phyloP scores from a whole-genome alignment of 2,329 filamentous ascomycete species.

The Aureobasidium zeae region DNA sequence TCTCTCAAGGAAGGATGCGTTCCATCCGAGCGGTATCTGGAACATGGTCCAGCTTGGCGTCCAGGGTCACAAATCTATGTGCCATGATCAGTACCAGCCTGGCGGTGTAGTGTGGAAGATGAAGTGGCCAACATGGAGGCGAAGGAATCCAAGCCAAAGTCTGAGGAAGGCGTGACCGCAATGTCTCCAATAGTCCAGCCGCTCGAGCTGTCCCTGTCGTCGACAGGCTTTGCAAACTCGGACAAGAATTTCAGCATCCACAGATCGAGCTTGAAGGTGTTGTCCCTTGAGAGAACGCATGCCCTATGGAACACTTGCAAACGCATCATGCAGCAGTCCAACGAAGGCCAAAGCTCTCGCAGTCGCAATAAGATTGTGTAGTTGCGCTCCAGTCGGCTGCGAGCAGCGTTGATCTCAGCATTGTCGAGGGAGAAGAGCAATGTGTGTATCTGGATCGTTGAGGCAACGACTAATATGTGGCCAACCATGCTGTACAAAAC shows the following conservation, averaged over 20 bases:
- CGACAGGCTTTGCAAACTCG: not conserved
- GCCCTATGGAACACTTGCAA: not conserved
- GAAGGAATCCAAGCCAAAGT: not conserved
- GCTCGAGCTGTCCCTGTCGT: not conserved
- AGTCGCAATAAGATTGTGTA: not conserved
- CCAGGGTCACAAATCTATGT: too few relatives aligned
- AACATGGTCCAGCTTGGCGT: too few relatives aligned
- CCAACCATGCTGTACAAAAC: constrained; percentile 1
- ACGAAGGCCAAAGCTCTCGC: not conserved
- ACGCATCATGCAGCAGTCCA: constrained; percentile 1
- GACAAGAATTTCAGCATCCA: constrained; percentile 2
- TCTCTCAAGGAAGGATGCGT: too few relatives aligned
- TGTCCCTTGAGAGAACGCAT: not conserved
- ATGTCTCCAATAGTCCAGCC: not conserved
- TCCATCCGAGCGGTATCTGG: too few relatives aligned
- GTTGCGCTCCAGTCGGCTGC: not conserved
- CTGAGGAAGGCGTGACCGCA: not conserved
- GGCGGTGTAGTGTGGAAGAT: too few relatives aligned
- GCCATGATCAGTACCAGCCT: too few relatives aligned
- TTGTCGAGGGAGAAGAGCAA: not conserved
- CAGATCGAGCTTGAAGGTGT: not conserved
- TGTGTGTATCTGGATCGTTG: not conserved
- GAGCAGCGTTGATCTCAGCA: not conserved
- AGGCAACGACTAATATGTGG: not conserved
- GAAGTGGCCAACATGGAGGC: not conserved